A percentile compares a stretch with the other conserved stretches of the same genome.
Evolutionary conservation across 306 rosid species (phyloP).

Genomic region (Hylodesmum podocarpum): DNA sequence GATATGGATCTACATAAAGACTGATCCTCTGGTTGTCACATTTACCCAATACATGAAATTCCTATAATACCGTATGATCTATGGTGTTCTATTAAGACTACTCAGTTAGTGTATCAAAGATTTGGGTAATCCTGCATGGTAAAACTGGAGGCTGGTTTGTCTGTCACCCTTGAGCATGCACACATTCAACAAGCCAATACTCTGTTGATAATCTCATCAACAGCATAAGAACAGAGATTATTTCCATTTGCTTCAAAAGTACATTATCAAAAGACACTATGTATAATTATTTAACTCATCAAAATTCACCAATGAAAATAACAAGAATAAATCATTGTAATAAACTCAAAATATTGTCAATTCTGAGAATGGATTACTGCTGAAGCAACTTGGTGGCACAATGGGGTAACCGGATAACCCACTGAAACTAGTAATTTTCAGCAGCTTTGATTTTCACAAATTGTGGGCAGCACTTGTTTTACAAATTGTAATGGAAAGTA

Average conservation of each 20-base stretch:
- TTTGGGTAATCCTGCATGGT: background rate
- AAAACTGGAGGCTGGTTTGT: background rate
- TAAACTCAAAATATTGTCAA: background rate
- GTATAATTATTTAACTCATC: background rate
- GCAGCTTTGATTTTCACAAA: background rate
- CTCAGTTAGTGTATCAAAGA: background rate
- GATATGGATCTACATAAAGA: background rate
- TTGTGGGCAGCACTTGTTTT: background rate
- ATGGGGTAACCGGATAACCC: background rate
- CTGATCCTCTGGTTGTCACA: background rate
- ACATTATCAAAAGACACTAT: background rate
- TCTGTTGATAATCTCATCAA: background rate
- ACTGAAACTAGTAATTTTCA: background rate
- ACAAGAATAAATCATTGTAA: background rate
- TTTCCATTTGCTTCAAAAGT: background rate
- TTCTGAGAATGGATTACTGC: background rate
- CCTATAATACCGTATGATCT: background rate
- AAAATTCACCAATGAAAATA: background rate
- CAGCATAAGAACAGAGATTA: background rate
- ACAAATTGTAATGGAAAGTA: background rate
- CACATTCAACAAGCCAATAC: background rate
- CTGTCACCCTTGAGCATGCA: background rate
- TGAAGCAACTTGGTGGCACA: background rate
- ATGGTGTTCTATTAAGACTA: background rate
- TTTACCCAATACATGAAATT: background rate